Base-by-base conservation (phyloP, 1,284 basidiomycete genomes). In the Ustilago loliicola region DNA sequence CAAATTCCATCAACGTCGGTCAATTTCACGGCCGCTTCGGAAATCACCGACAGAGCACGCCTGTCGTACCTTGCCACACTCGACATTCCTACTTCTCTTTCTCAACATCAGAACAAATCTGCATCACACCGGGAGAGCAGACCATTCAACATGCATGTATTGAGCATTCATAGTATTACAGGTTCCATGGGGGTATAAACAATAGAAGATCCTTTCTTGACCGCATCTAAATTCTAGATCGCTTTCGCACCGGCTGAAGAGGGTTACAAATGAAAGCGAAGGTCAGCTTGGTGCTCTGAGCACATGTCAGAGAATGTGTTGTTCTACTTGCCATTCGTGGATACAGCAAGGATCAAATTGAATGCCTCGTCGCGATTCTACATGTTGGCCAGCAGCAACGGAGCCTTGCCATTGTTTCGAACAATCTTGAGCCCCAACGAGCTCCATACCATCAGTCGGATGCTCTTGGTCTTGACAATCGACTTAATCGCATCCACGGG, bases 281-380 rank as follows among this genome's bases (percentile, higher is more conserved):
- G 25, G 32, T 66, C 51, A 60, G 64, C 47, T 21, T 51, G 45
- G n/a, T 4, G 10, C 5, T 15, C 13, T 1, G 6, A 32, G 21
- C 40, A 17, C 15, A 2, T 29, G 17, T n/a, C 10, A 29, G n/a
- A 9, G 15, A 9, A 38, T 29, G 17, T 8, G 11, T 29, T 2
- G 21, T 15, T 15, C 13, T 50, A 50, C 48, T 50, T 15, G 29
- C 48, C 48, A 54, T 82, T 74, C 2, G 81, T 75, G 3, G 81
- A 79, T 0, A 84, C 74, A 11, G 84, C 82, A 6, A 85, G 55
- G 11, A 85, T 71, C 42, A 86, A 64, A 34, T 86, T 86, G 60
- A 86, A 86, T 0, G 82, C 80, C 45, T 86, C 83, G 55, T 86
- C 83, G n/a, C 84, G 70, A 40, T 83, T 77, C 40, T 75, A 56